Evolutionary conservation across 2,329 filamentous ascomycete genomes (phyloP).

Genomic region (Cladosporium sp.): DNA sequence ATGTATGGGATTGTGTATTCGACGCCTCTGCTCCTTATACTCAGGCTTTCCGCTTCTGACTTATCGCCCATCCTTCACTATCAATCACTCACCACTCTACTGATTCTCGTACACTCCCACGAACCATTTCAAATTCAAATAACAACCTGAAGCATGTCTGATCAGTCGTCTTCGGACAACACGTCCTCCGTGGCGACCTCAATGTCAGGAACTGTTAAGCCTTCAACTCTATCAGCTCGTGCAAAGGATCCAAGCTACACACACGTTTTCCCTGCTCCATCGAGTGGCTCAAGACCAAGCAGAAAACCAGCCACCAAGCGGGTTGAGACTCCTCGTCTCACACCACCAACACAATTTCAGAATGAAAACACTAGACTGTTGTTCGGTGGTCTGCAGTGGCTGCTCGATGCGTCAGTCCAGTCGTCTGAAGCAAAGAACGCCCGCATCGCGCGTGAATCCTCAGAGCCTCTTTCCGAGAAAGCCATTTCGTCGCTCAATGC

Average conservation of each 20-base stretch:
- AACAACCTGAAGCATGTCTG: neutral
- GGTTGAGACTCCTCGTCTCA: neutral
- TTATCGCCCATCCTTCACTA: neutral
- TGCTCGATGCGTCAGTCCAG: neutral
- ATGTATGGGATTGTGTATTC: neutral
- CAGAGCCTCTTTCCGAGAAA: constrained; percentile 1
- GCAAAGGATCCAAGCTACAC: neutral
- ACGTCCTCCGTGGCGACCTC: neutral
- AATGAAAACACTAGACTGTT: neutral
- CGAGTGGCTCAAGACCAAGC: neutral
- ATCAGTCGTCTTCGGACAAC: neutral
- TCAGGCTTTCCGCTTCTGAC: neutral
- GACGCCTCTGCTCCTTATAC: neutral
- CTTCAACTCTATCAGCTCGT: neutral
- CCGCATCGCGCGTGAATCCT: neutral
- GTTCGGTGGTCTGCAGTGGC: neutral
- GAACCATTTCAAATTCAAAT: neutral
- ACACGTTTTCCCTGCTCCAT: neutral
- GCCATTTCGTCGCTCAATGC: neutral
- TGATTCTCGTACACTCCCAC: neutral
- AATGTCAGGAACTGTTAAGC: neutral
- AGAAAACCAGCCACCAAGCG: neutral
- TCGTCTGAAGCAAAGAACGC: neutral
- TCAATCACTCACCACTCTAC: neutral
- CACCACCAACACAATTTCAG: neutral